Base-by-base conservation (phyloP, 305 asterid genomes). In the Rubia tinctorum region DNA sequence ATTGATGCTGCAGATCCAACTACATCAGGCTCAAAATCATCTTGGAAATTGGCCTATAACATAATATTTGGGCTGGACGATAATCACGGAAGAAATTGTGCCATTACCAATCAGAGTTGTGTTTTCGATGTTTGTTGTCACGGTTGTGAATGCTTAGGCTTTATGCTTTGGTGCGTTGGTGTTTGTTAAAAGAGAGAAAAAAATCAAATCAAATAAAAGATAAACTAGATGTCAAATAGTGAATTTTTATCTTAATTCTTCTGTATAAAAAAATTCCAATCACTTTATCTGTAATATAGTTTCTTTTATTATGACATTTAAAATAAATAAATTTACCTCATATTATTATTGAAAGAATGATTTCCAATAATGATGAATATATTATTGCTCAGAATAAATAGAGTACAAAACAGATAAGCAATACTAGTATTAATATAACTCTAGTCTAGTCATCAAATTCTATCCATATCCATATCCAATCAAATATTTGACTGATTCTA, bases 101-200 rank as follows among this genome's bases (percentile, higher is more conserved):
- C 49, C 6, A 23, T 6, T 9, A 7, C 13, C 47, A 39, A 39
- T 39, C 22, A 64, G 43, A 37, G 47, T 37, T 64, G 69, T 39
- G 23, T 64, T 64, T 64, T 37, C 8, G 69, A 64, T 22, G 49
- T 39, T 37, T 64, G 69, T 64, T 64, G 69, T 39, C 45, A 18
- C n/a, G 69, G 69, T 34, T 64, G 69, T 64, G 69, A 64, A 37
- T 64, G 69, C 69, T 13, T 64, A 6, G 47, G 47, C 9, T 64
- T 64, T 39, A 64, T 64, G 69, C 42, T 64, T 22, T 64, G 47
- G 49, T 64, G 69, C 17, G 49, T 64, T 18, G 69, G 69, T 15
- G 8, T 3, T 7, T 64, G 69, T 39, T 64, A 13, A 37, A 64
- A 64, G 1, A 0, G 34, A 37, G 9, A 20, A 10, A 49, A 49